phyloP scores from a whole-genome alignment of 1,284 basidiomycete species.

The Sutorius eximius region DNA sequence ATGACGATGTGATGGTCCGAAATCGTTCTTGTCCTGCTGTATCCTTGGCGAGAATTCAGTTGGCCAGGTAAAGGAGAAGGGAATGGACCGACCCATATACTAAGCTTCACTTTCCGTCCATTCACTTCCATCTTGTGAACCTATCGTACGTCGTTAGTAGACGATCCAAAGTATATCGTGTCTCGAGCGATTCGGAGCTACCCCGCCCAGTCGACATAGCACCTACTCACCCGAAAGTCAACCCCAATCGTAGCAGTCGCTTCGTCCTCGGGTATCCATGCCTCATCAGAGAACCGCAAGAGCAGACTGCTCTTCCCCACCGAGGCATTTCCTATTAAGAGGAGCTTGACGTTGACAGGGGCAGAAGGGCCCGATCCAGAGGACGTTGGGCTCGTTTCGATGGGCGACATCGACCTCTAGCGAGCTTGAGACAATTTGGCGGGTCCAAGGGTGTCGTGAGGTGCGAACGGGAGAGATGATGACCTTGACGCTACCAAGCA shows the following conservation, averaged over 20 bases:
- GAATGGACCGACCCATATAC: conserved; percentile 68
- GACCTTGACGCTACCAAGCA: conserved; percentile 4
- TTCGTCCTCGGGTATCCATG: conserved; percentile 95
- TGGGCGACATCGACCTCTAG: conserved; percentile 17
- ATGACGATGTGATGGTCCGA: conserved; percentile 87
- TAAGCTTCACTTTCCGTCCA: conserved; percentile 77
- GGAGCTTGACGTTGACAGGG: conserved; percentile 56
- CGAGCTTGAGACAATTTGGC: background rate
- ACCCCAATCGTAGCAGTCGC: conserved; percentile 92
- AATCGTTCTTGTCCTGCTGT: conserved; percentile 91
- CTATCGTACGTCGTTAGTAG: conserved; percentile 36
- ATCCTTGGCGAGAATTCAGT: conserved; percentile 51
- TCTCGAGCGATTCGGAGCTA: background rate
- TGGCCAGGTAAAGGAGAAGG: background rate
- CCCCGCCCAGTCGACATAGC: background rate
- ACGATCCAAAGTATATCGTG: too few species aligned
- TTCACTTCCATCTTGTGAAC: conserved; percentile 83
- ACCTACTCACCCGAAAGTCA: conserved; percentile 66
- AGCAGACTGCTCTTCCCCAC: conserved; percentile 92
- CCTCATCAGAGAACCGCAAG: conserved; percentile 93
- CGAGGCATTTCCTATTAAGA: conserved; percentile 85
- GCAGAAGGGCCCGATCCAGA: conserved; percentile 10
- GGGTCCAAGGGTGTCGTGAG: conserved; percentile 3
- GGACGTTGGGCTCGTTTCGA: conserved; percentile 13
- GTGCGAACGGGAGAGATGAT: background rate